Conservation (phyloP, 805 yeast species). For the Suhomyces sp. region DNA sequence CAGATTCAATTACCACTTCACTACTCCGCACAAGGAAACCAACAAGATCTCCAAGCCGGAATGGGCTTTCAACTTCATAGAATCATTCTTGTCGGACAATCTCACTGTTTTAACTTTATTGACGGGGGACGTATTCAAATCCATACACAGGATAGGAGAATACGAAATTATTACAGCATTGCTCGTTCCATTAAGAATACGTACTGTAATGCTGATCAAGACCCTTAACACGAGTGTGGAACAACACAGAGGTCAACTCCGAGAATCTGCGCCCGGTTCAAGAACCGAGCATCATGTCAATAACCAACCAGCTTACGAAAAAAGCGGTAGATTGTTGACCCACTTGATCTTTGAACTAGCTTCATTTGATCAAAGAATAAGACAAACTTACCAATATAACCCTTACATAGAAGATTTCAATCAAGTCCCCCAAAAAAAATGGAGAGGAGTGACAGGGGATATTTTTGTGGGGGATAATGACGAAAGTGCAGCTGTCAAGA, state of each 20-base stretch:
- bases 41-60: constrained; percentile 69
- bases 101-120: constrained; percentile 39
- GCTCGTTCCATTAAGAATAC: constrained; percentile 46
- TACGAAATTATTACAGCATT: constrained; percentile 46
- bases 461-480: constrained; percentile 28
- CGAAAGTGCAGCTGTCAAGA: constrained; percentile 34
- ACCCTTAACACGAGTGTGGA: constrained; percentile 19
- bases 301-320: constrained; percentile 30
- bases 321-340: constrained; percentile 49
- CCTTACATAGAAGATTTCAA: constrained; percentile 33
- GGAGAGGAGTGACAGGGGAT: constrained; percentile 51
- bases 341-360: constrained; percentile 60
- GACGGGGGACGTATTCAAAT: constrained; percentile 33
- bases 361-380: constrained; percentile 54
- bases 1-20: constrained; percentile 63
- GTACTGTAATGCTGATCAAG: constrained; percentile 31
- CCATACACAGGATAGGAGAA: constrained; percentile 27
- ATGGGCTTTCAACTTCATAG: constrained; percentile 59
- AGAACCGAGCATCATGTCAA: constrained; percentile 9
- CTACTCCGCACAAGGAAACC: constrained; percentile 50
- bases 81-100: constrained; percentile 42
- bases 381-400: constrained; percentile 45
- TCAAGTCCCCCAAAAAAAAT: constrained; percentile 28
- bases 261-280: neutral
- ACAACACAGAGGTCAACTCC: constrained; percentile 3